Base-by-base conservation (phyloP, 495 filamentous ascomycete species). In the Cercophora scortea region DNA sequence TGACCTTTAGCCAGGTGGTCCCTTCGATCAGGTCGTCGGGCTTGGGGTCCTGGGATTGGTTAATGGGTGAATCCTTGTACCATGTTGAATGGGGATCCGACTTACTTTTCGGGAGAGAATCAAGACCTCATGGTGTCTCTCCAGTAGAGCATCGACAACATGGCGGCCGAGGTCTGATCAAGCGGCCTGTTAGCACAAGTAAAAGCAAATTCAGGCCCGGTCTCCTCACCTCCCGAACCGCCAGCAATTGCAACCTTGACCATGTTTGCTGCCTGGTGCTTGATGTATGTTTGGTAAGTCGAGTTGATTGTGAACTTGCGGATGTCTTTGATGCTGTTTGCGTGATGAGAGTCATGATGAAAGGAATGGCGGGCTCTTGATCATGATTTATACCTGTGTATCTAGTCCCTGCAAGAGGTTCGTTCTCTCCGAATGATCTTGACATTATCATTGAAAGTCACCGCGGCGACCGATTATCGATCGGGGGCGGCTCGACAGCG, bases 241-340 rank as follows among this genome's bases (percentile, higher is more conserved):
- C 79, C 80, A 13, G 77, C 79, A 15, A 82, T 50, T 5, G 72
- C 77, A 45, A 84, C 71, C 32, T 77, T 79, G 51, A 79, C 78
- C 79, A 81, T 82, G 12, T 55, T 61, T 32, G 10, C 6, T 42
- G 11, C 8, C n/a, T 25, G 25, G 25, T 25, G 25, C 25, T 25
- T 25, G 25, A 25, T 25, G 25, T 5, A 25, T 25, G 25, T 5
- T 5, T 25, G 25, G 25, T 25, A 5, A 25, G 25, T 25, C 25
- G 5, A 25, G 25, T 25, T 25, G 25, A 25, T 25, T 25, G 25
- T 25, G 25, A 25, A 5, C 2, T 25, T 25, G 2, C 5, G 25
- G 5, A 25, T 25, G 25, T 25, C 25, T 2, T 25, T 25, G 25
- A 25, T 25, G 25, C 2, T 25, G 25, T 25, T 25, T 2, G 5